Evolutionary conservation across 225 moss, liverwort and hornwort species (phyloP), one percentile per base, ranked within the genome.

Genomic region (Marchantia polymorpha): DNA sequence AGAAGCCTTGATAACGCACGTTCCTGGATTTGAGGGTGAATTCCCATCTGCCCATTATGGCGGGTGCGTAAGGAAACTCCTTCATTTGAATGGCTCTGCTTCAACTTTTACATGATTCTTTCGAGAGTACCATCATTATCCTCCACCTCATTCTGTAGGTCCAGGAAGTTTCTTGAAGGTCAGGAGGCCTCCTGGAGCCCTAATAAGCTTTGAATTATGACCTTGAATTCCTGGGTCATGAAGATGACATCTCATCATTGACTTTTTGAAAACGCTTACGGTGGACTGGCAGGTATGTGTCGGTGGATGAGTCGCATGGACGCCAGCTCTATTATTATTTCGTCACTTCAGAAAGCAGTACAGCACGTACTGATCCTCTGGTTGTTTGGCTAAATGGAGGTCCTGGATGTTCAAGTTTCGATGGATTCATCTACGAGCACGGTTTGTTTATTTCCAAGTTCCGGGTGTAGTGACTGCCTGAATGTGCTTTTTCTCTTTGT

Each of bases 381-480:
- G 92, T 97, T 59, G 79, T 97, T 58, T 94, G 96, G 96, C 92
- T 97, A 66, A 97, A 97, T 79, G 96, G 93, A 13, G 96, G 96
- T 11, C 96, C 96, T 61, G 94, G 96, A 20, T 96, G 96, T 87
- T 96, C 94, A 53, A 96, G 96, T 80, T 94, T 96, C 64, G 96
- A 94, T 84, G 96, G 96, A 72, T 96, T 96, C 82, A 79, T 94
- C 76, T 94, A 96, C 85, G 94, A 97, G 83, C 94, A 97, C 52
- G 92, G 94, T 96, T 60, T 31, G 76, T 78, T 26, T 19, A 8
- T 73, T 77, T 61, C 68, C 66, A 16, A 17, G 68, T 48, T 51
- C 58, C 70, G n/a, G 1, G 51, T 72, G 16, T 0, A 47, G 17
- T 15, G 31, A 39, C 2, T 39, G 39, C 3, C 39, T 39, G 5